Evolutionary conservation across 331 rosid species (phyloP), one percentile per base, ranked within the genome.

Genomic region (Saraca asoca): DNA sequence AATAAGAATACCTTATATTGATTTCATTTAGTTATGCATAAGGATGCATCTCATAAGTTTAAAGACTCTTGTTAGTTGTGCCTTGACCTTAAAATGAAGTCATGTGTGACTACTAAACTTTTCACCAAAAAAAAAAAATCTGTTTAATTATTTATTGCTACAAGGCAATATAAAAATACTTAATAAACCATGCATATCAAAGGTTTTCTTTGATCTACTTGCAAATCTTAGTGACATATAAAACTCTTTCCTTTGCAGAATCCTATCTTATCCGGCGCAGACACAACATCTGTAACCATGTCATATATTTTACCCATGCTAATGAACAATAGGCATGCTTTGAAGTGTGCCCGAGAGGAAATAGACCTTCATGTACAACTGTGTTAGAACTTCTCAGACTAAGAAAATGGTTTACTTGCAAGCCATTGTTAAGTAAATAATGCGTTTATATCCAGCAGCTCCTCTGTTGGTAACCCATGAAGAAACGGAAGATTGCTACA

Each of bases 381-480:
- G 78, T 71, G 95, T 79, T 0, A 70, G 83, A 64, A 61, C 69
- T 24, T 62, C 78, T 0, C 85, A 85, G 8, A 58, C 73, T 9
- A 64, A 68, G 6, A 75, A 75, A 19, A 54, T 85, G 1, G 58
- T 41, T 13, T 83, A 83, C 43, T 70, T 85, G 12, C 81, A 79
- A 75, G 89, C 91, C 50, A 72, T 83, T 15, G 2, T 77, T 5
- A 88, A 79, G 17, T 89, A 88, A 79, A 83, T 84, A 0, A 6
- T 85, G 0, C 68, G 87, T 5, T 0, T 85, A 5, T 82, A 81
- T 57, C 95, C 91, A 0, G 58, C 91, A 0, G 89, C 78, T 0
- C 95, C 91, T 0, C 33, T 88, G 2, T 66, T 86, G 19, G 79
- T 82, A 5, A 85, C 89, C 2, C 95, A 85, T 9, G 88, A 83